Evolutionary conservation across 306 rosid genomes (phyloP).

Genomic region (Trichosanthes truncata): DNA sequence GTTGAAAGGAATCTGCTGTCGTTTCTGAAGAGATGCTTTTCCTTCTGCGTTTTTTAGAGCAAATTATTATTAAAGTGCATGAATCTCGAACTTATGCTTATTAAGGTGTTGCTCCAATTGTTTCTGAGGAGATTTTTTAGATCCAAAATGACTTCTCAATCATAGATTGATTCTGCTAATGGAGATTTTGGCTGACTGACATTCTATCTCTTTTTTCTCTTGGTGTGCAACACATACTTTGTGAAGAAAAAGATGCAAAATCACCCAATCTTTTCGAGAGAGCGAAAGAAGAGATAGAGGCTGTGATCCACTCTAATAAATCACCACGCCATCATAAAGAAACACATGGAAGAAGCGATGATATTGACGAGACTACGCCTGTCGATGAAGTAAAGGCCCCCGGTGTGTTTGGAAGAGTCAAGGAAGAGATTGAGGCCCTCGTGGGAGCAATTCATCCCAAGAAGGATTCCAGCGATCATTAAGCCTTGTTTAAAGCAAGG

Average conservation of each 20-base stretch:
- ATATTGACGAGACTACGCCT: conserved; percentile 13
- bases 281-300: conserved; percentile 12
- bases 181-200: not conserved
- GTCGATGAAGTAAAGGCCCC: conserved; percentile 14
- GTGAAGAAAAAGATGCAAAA: conserved; percentile 10
- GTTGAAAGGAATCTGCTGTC: not conserved
- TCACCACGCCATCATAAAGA: conserved; percentile 14
- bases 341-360: conserved; percentile 19
- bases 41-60: not conserved
- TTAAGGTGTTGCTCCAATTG: not conserved
- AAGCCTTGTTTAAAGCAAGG: not conserved
- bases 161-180: not conserved
- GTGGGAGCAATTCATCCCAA: conserved; percentile 15
- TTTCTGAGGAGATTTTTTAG: not conserved
- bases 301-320: not conserved
- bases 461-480: not conserved
- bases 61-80: not conserved
- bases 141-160: not conserved
- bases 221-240: not conserved
- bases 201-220: not conserved
- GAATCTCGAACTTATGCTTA: not conserved
- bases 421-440: conserved; percentile 19
- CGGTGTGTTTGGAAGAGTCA: conserved; percentile 8
- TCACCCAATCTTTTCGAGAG: conserved; percentile 10
- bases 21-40: not conserved